Base-by-base conservation (phyloP, 768 basidiomycete genomes). In the Roridomyces roridus region DNA sequence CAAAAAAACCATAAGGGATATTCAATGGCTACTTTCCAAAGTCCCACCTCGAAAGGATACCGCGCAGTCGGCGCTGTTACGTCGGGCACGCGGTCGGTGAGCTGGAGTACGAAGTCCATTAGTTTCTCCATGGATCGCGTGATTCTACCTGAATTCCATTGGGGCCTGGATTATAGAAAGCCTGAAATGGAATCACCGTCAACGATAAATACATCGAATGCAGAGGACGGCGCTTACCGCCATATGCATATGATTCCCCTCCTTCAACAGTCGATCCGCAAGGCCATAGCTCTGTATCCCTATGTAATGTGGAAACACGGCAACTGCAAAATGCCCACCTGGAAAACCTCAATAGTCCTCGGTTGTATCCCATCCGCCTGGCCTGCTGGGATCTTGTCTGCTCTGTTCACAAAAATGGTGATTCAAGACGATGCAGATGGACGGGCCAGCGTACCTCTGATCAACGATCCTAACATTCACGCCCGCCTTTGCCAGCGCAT, bases 241-340 rank as follows among this genome's bases (percentile, higher is more conserved):
- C 71, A 83, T 80, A 57, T 89, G 83, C 79, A 92, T 78, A 45
- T 89, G 87, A 55, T 84, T 85, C 6, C 84, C 89, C 63, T 90
- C 82, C 36, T 71, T 77, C 23, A 91, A 56, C 20, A 92, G 65
- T 4, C 82, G 78, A 17, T 90, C 85, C 0, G 82, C 87, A 6
- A 92, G 78, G 6, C 90, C 91, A 71, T 92, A 92, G 59, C 89
- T 92, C 89, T 92, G 47, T 11, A 18, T 46, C 15, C 18, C 21
- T 4, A 20, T 46, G 25, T 9, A 43, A 29, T 40, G 12, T 15
- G 25, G 28, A 6, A 42, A 44, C 34, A 17, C 45, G 11, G 8
- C 31, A 26, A 25, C 18, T 37, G 26, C 17, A 5, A 20, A 29
- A 5, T 14, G 15, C 34, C 46, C 31, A 82, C 84, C 76, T 85